Conservation (phyloP, 2,329 filamentous ascomycete genomes). For the Graphilbum fragrans region DNA sequence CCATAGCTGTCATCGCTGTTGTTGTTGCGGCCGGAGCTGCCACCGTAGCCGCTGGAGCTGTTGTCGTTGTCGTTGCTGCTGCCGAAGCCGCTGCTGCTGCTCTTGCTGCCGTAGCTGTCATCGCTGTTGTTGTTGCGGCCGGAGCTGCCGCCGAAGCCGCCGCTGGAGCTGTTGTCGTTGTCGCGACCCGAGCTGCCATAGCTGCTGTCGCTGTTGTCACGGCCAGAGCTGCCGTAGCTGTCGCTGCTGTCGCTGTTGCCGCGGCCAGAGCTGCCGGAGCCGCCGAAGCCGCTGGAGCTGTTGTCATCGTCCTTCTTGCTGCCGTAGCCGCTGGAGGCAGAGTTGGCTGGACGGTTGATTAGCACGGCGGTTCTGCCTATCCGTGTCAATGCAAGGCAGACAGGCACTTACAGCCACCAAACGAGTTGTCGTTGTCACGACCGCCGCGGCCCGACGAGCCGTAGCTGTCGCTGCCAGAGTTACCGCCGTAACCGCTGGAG, state of each 20-base stretch:
- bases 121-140: constrained; percentile 10
- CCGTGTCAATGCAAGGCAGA: no score
- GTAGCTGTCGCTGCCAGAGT: constrained; percentile 7
- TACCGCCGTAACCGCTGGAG: neutral
- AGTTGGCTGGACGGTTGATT: no score
- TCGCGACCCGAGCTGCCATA: constrained; percentile 7
- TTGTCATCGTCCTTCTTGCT: constrained; percentile 12
- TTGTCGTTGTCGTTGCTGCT: neutral
- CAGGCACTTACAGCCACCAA: no score
- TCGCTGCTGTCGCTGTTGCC: constrained; percentile 3
- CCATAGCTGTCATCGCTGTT: constrained; percentile 9
- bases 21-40: neutral
- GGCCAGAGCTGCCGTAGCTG: neutral
- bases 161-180: constrained; percentile 9
- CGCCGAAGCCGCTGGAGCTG: constrained; percentile 10
- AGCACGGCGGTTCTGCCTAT: no score
- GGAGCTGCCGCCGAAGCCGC: constrained; percentile 11
- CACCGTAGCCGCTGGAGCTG: constrained; percentile 3
- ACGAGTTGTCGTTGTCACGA: constrained; percentile 11
- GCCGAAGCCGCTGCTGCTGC: constrained; percentile 2
- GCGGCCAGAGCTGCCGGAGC: constrained; percentile 5
- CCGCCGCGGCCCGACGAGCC: constrained; percentile 12
- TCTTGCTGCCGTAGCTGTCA: constrained; percentile 8
- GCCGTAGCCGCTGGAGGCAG: constrained; percentile 11
- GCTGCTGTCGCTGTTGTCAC: constrained; percentile 1